phyloP scores from a whole-genome alignment of 257 asterid genomes.

The Cynanchum wilfordii region DNA sequence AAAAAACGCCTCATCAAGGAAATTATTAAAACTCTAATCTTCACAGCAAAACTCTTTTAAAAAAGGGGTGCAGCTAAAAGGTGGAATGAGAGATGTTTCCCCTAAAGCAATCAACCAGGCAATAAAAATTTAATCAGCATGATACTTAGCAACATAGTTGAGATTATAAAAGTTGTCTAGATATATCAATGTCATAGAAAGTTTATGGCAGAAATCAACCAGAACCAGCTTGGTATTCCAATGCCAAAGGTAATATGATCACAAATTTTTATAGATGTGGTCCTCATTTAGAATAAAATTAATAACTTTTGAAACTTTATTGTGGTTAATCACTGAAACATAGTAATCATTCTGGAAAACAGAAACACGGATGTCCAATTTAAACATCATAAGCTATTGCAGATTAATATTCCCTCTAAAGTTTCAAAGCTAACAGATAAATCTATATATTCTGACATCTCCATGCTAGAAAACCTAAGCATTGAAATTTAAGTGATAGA shows the following conservation, averaged over 20 bases:
- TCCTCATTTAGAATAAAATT: background rate
- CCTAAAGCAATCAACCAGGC: background rate
- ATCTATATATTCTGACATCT: background rate
- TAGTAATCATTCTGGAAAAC: background rate
- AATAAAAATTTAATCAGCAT: constrained; percentile 1
- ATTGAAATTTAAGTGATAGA: background rate
- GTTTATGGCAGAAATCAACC: background rate
- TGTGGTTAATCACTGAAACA: background rate
- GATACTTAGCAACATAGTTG: background rate
- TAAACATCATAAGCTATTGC: background rate
- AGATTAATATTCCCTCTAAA: background rate
- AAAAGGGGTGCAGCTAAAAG: background rate
- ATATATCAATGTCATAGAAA: background rate
- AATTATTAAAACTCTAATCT: background rate
- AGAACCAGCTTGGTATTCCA: background rate
- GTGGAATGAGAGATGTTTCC: background rate
- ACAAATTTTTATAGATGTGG: background rate
- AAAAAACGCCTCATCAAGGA: background rate
- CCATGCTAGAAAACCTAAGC: constrained; percentile 2
- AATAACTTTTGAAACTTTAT: background rate
- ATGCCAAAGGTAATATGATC: background rate
- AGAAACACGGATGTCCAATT: background rate
- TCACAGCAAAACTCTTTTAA: background rate
- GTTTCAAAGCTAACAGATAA: background rate
- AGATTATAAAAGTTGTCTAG: background rate